A percentile compares a stretch with the other conserved stretches of the same genome.
Evolutionary conservation across 768 basidiomycete genomes (phyloP).

Genomic region (Psilocybe azurescens): DNA sequence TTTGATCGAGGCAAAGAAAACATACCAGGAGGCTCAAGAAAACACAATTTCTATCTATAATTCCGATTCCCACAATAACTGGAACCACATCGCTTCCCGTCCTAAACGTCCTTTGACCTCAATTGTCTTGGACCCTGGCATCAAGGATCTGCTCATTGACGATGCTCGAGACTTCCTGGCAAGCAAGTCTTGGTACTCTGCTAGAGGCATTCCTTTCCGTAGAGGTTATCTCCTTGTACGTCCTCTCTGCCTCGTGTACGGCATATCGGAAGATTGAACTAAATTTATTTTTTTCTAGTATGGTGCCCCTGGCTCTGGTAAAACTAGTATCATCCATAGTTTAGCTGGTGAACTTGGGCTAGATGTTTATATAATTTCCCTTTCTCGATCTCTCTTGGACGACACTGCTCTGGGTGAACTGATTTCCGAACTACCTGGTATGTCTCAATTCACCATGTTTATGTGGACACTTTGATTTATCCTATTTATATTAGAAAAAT

Average conservation of each 20-base stretch:
- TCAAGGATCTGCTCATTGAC: conserved; percentile 65
- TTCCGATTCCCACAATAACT: conserved; percentile 52
- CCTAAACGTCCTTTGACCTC: conserved; percentile 71
- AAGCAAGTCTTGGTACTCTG: conserved; percentile 74
- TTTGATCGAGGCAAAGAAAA: conserved; percentile 56
- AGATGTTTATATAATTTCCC: conserved; percentile 74
- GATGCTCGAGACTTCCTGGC: conserved; percentile 75
- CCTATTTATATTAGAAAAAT: conserved; percentile 43
- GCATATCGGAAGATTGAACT: background rate
- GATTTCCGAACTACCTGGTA: conserved; percentile 65
- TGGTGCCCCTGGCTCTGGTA: conserved; percentile 79
- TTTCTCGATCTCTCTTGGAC: conserved; percentile 67
- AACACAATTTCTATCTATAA: conserved; percentile 58
- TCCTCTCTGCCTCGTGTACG: background rate
- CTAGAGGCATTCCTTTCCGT: conserved; percentile 82
- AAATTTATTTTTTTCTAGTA: conserved; percentile 42
- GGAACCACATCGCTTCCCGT: conserved; percentile 60
- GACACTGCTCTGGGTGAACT: conserved; percentile 63
- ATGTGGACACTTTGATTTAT: conserved; percentile 4
- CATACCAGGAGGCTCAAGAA: conserved; percentile 56
- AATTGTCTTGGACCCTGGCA: conserved; percentile 73
- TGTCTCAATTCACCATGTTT: conserved; percentile 10
- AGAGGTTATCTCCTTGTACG: conserved; percentile 72
- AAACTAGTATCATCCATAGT: conserved; percentile 78
- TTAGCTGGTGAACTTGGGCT: conserved; percentile 80